Evolutionary conservation across 1,284 basidiomycete species (phyloP).

Genomic region (Inonotus hispidus): DNA sequence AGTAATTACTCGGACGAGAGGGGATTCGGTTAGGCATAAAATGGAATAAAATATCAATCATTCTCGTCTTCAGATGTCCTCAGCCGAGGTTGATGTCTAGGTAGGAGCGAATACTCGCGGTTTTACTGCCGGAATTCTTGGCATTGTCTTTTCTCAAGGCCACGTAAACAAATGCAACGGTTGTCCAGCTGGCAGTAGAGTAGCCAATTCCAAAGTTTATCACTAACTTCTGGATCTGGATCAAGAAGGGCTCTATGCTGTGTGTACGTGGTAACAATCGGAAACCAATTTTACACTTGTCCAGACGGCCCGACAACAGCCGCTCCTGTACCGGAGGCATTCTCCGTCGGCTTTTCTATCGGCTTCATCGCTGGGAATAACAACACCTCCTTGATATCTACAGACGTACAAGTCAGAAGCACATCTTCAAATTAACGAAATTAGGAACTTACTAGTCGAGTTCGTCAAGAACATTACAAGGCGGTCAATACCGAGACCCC

Average conservation of each 20-base stretch:
- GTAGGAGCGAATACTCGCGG: too few species aligned
- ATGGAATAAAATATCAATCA: not conserved
- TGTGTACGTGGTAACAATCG: too few species aligned
- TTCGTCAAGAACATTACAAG: slow-evolving; percentile 96
- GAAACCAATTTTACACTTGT: slow-evolving; percentile 21
- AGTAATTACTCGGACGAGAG: not conserved
- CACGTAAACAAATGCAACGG: not conserved
- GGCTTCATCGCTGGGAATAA: slow-evolving; percentile 93
- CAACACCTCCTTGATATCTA: slow-evolving; percentile 88
- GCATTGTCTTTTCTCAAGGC: not conserved
- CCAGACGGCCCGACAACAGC: slow-evolving; percentile 23
- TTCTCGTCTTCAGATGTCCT: too few species aligned
- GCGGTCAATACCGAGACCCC: slow-evolving; percentile 92
- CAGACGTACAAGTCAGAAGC: slow-evolving; percentile 21
- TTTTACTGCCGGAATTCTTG: too few species aligned
- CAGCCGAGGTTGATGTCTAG: too few species aligned
- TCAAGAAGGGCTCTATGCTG: too few species aligned
- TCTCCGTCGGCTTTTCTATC: slow-evolving; percentile 34
- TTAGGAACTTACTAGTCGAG: slow-evolving; percentile 64
- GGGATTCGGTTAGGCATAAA: not conserved
- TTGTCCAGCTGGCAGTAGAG: not conserved
- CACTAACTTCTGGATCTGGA: too few species aligned
- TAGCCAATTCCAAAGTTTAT: too few species aligned
- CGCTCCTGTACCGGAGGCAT: slow-evolving; percentile 24
- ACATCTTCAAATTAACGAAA: not conserved